A percentile compares a stretch with the other conserved stretches of the same genome.
Conservation (phyloP, 495 filamentous ascomycete genomes). For the Hypoxylon intermedium region DNA sequence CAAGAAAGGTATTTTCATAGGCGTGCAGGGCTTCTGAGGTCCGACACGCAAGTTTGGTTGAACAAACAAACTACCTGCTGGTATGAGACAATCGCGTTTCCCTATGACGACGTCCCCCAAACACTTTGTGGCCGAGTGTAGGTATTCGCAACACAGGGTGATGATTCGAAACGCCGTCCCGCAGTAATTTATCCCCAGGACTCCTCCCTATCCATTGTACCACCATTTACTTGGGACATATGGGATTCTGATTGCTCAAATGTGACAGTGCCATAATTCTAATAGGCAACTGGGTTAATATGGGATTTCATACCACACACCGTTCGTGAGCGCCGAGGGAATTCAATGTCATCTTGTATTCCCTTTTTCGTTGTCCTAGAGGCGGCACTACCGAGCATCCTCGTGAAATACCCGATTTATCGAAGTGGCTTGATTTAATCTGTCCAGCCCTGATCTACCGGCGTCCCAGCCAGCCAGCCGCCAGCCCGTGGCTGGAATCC, state of each 20-base stretch:
- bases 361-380: too few relatives aligned
- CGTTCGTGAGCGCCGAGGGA: slow-evolving; percentile 12
- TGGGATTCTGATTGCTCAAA: slow-evolving; percentile 6
- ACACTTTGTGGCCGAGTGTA: slow-evolving; percentile 2
- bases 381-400: neutral
- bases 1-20: slow-evolving; percentile 27
- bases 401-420: too few relatives aligned
- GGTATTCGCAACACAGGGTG: slow-evolving; percentile 22
- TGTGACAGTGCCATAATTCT: neutral
- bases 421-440: slow-evolving; percentile 11
- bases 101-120: slow-evolving; percentile 16
- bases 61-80: neutral
- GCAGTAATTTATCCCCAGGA: slow-evolving; percentile 3
- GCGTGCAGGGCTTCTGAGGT: neutral
- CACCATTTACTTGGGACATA: slow-evolving; percentile 14
- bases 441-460: slow-evolving; percentile 1
- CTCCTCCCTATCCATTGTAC: slow-evolving; percentile 3
- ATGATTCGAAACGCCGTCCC: slow-evolving; percentile 28
- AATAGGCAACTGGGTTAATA: slow-evolving; percentile 1
- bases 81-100: slow-evolving; percentile 5
- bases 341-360: neutral
- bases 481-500: slow-evolving; percentile 24
- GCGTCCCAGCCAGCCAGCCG: neutral
- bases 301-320: slow-evolving; percentile 2
- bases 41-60: slow-evolving; percentile 11